These are phyloP conservation scores for Hemileccinum rubropunctum DNA, from an alignment of 768 basidiomycete genomes.

Conservation along the genomic window DNA sequence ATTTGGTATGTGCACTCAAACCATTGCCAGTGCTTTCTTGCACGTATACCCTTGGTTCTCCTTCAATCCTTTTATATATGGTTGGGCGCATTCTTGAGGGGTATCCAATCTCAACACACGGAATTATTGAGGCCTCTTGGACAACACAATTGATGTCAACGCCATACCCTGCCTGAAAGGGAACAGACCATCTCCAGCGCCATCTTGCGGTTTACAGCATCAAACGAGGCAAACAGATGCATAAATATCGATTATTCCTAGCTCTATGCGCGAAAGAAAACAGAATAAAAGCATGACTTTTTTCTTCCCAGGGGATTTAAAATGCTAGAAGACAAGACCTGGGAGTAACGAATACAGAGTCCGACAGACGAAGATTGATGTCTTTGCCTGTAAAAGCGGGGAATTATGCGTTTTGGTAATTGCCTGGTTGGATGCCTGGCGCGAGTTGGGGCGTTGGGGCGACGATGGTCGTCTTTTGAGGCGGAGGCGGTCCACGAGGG, in stretches of 20 bases:
- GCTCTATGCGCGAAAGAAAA: not conserved
- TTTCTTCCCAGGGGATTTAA: not conserved
- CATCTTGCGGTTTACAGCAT: too few relatives aligned
- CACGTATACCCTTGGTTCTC: too few relatives aligned
- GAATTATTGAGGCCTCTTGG: too few relatives aligned
- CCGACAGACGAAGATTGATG: not conserved
- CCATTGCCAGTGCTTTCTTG: too few relatives aligned
- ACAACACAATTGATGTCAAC: too few relatives aligned
- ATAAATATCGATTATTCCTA: not conserved
- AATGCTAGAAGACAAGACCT: not conserved
- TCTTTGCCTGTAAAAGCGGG: not conserved
- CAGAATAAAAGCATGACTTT: not conserved
- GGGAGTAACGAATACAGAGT: not conserved
- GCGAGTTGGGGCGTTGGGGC: conserved; percentile 15
- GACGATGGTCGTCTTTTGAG: conserved; percentile 11
- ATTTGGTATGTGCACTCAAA: too few relatives aligned
- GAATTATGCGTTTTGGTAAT: conserved; percentile 24
- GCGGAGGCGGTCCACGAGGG: conserved; percentile 15
- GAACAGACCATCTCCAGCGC: too few relatives aligned
- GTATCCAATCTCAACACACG: too few relatives aligned
- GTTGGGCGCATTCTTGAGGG: too few relatives aligned
- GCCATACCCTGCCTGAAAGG: too few relatives aligned
- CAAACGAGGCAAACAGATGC: not conserved
- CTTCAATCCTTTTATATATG: too few relatives aligned
- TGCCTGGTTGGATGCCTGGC: conserved; percentile 17